Percentiles rank a stretch among this genome's conserved stretches.
Conservation (phyloP, 352 stramenopile genomes). For the Globisporangium iwayamae region DNA sequence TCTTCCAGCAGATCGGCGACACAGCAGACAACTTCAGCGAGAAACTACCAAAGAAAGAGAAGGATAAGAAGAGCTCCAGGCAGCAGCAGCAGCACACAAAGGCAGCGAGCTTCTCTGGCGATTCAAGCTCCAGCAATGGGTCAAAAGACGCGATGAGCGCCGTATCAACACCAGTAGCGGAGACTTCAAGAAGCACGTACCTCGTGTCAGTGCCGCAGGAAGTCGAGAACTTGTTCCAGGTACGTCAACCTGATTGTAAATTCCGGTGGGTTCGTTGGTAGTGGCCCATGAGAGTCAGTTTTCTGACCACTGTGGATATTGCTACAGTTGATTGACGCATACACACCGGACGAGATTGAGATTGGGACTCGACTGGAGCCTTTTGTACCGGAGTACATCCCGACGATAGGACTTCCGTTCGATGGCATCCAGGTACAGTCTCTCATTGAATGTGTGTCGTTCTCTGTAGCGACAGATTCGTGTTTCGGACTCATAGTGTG, state of each 20-base stretch:
- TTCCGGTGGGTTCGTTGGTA: neutral
- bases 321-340: constrained; percentile 69
- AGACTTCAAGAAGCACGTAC: constrained; percentile 15
- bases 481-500: neutral
- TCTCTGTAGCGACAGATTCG: neutral
- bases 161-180: neutral
- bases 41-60: neutral
- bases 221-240: constrained; percentile 54
- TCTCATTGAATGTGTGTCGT: neutral
- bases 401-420: constrained; percentile 61
- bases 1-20: constrained; percentile 40
- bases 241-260: constrained; percentile 16
- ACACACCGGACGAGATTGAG: constrained; percentile 87
- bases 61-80: neutral
- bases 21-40: neutral
- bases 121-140: neutral
- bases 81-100: constrained; percentile 6
- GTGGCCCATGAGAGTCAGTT: neutral
- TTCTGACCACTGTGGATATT: neutral
- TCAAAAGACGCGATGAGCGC: neutral
- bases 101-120: neutral
- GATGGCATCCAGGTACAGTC: constrained; percentile 57
- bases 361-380: constrained; percentile 89
- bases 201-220: constrained; percentile 45
- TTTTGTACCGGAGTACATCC: constrained; percentile 93